Percentiles rank a stretch among this genome's conserved stretches.
Conservation (phyloP, 805 yeast genomes). For the Lachancea sp. region DNA sequence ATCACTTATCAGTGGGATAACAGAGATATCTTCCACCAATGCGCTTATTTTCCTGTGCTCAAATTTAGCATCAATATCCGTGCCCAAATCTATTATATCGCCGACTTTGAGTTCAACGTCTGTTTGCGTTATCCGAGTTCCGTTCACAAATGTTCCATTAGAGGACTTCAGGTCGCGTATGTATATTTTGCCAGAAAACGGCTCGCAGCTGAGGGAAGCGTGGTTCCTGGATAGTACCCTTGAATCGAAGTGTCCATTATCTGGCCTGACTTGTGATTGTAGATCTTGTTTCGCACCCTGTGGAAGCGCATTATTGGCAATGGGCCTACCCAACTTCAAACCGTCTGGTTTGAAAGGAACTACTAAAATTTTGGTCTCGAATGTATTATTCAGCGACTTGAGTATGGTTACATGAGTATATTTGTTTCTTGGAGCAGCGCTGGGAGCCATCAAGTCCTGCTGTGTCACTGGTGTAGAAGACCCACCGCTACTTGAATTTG, state of each 20-base stretch:
- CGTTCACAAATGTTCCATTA: constrained; percentile 91
- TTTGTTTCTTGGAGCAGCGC: constrained; percentile 21
- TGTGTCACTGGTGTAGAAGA: constrained; percentile 2
- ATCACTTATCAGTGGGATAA: constrained; percentile 36
- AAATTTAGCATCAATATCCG: constrained; percentile 65
- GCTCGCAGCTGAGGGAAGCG: constrained; percentile 80
- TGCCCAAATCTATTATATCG: constrained; percentile 89
- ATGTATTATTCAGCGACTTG: constrained; percentile 72
- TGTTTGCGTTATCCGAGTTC: constrained; percentile 48
- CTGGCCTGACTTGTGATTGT: constrained; percentile 43
- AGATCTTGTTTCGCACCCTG: constrained; percentile 32
- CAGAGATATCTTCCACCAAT: constrained; percentile 63
- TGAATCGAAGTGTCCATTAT: constrained; percentile 92
- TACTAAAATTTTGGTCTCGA: constrained; percentile 67
- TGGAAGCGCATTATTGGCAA: constrained; percentile 34
- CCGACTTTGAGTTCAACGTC: constrained; percentile 66
- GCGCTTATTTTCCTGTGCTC: constrained; percentile 83
- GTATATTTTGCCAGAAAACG: constrained; percentile 55
- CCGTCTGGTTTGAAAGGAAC: constrained; percentile 81
- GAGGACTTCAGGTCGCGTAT: constrained; percentile 84
- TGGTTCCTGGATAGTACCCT: constrained; percentile 89
- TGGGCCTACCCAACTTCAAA: constrained; percentile 84
- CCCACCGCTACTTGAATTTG: constrained; percentile 13
- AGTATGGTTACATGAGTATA: constrained; percentile 60
- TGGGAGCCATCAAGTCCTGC: constrained; percentile 6